Conservation (phyloP, 1,284 basidiomycete genomes). For the Pisolithus thermaeus region DNA sequence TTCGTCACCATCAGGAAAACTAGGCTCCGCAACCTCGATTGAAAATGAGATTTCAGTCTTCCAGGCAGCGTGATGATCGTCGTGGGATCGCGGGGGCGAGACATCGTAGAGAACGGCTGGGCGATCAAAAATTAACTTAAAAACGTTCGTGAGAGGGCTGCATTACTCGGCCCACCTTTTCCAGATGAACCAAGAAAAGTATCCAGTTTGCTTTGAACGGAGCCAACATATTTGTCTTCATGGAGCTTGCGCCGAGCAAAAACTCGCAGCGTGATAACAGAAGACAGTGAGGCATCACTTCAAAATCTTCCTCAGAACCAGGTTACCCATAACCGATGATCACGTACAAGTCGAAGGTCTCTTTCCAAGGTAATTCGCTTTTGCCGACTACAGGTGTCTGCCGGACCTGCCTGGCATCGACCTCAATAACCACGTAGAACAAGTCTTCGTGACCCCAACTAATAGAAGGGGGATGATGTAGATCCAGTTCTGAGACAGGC, state of each 20-base stretch:
- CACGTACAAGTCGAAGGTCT: constrained; percentile 2
- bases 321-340: neutral
- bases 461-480: constrained; percentile 6
- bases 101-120: neutral
- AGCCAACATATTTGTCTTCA: constrained; percentile 4
- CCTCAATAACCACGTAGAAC: constrained; percentile 5
- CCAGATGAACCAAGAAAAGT: neutral
- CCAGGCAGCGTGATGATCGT: neutral
- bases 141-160: too few relatives aligned
- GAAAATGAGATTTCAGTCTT: neutral
- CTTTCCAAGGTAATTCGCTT: constrained; percentile 3
- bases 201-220: constrained; percentile 1
- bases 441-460: constrained; percentile 3
- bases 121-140: neutral
- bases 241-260: constrained; percentile 3
- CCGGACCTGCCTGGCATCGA: neutral
- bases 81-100: neutral
- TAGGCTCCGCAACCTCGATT: neutral
- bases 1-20: neutral
- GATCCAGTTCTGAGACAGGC: neutral
- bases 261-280: constrained; percentile 4
- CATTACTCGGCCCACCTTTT: neutral
- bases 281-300: constrained; percentile 5
- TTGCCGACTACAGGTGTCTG: neutral
- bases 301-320: too few relatives aligned